A percentile compares a stretch with the other conserved stretches of the same genome.
phyloP scores from a whole-genome alignment of 2,329 filamentous ascomycete species.

The Aureobasidium subglaciale region DNA sequence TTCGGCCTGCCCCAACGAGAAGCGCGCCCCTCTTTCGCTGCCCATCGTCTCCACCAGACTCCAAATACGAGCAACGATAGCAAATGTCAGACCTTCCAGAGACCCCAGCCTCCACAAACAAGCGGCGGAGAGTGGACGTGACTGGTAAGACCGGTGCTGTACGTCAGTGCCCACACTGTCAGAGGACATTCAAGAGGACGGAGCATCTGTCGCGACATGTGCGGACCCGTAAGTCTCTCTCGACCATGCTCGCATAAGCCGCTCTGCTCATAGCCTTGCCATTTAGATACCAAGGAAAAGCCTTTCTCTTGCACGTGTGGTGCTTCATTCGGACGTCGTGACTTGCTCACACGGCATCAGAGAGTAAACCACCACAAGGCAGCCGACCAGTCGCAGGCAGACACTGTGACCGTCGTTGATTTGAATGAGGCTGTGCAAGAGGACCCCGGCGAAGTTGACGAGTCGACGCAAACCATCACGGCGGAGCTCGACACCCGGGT shows the following conservation, averaged over 20 bases:
- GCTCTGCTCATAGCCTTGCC: not conserved
- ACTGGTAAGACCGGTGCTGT: not conserved
- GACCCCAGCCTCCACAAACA: not conserved
- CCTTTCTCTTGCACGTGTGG: constrained; percentile 1
- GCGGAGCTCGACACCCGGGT: no score
- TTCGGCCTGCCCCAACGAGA: no score
- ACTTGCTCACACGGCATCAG: constrained; percentile 1
- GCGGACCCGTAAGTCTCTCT: not conserved
- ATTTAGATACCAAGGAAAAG: not conserved
- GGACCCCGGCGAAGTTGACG: not conserved
- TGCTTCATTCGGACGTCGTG: not conserved
- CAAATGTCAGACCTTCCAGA: not conserved
- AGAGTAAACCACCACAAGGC: not conserved
- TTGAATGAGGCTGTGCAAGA: no score
- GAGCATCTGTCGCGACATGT: constrained; percentile 2
- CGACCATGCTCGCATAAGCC: not conserved
- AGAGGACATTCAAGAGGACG: not conserved
- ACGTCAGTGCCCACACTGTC: not conserved
- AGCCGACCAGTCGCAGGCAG: not conserved
- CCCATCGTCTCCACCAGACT: not conserved
- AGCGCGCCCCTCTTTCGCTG: no score
- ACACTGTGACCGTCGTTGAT: not conserved
- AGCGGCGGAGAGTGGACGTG: not conserved
- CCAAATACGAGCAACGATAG: not conserved
- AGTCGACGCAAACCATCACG: not conserved